Percentiles rank a stretch among this genome's conserved stretches.
phyloP scores from a whole-genome alignment of 768 basidiomycete species.

The Termitomyces sp. region DNA sequence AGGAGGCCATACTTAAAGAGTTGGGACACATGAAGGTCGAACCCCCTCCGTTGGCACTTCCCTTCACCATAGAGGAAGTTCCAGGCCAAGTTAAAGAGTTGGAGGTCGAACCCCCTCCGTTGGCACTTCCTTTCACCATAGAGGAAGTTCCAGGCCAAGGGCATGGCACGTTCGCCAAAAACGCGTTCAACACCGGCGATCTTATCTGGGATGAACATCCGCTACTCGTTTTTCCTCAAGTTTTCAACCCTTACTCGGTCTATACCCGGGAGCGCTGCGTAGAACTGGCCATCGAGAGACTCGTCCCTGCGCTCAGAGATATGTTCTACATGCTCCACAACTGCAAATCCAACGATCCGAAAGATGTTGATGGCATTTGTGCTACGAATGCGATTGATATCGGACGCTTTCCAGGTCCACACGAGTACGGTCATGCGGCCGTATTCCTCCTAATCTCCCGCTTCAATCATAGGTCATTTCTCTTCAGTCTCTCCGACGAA shows the following conservation, averaged over 20 bases:
- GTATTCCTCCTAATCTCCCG: slow-evolving; percentile 4
- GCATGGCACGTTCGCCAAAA: slow-evolving; percentile 2
- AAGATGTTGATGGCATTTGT: slow-evolving; percentile 5
- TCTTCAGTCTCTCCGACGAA: background rate
- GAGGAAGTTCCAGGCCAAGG: slow-evolving; percentile 9
- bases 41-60: no score
- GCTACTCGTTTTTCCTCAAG: background rate
- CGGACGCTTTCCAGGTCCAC: slow-evolving; percentile 12
- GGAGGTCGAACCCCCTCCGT: no score
- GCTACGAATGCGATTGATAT: slow-evolving; percentile 11
- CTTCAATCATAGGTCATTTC: slow-evolving; percentile 15
- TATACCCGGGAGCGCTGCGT: background rate
- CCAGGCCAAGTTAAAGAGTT: slow-evolving; percentile 8
- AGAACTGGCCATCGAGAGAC: background rate
- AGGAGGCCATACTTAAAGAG: background rate
- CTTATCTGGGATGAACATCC: slow-evolving; percentile 8
- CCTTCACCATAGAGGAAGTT: background rate
- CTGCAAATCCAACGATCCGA: slow-evolving; percentile 6
- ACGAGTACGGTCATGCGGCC: slow-evolving; percentile 1
- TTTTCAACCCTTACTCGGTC: background rate
- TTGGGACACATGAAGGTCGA: background rate
- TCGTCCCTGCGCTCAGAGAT: background rate
- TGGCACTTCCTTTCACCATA: background rate
- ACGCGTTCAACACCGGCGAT: slow-evolving; percentile 7
- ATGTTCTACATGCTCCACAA: slow-evolving; percentile 6